Evolutionary conservation across 2,329 filamentous ascomycete genomes (phyloP).

Genomic region (Alternaria conjuncta): DNA sequence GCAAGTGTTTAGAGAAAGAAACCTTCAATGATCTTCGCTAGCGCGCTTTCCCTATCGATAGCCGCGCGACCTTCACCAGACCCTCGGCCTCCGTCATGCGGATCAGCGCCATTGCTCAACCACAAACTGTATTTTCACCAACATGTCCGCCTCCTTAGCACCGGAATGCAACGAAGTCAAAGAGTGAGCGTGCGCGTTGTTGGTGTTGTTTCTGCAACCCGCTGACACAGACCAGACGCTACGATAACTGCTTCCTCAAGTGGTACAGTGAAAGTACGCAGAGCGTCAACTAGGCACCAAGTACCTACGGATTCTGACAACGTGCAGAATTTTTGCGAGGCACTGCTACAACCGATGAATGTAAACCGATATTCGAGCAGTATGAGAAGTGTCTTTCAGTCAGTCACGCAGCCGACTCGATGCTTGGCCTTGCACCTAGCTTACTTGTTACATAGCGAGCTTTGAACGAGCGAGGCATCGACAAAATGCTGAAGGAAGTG

Average conservation of each 20-base stretch:
- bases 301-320: background rate
- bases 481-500: conserved; percentile 90
- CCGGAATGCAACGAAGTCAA: conserved; percentile 95
- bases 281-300: background rate
- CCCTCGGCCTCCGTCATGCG: conserved; percentile 8
- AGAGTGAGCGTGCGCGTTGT: conserved; percentile 68
- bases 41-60: conserved; percentile 43
- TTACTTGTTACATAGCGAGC: conserved; percentile 66
- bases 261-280: conserved; percentile 97
- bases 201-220: background rate
- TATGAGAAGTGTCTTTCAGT: conserved; percentile 89
- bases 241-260: conserved; percentile 97
- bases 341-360: conserved; percentile 83
- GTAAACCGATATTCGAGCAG: conserved; percentile 81
- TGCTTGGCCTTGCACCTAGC: background rate
- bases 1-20: conserved; percentile 31
- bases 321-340: conserved; percentile 83
- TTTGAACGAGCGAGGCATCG: conserved; percentile 87
- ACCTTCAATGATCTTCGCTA: conserved; percentile 21
- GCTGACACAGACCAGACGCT: conserved; percentile 66
- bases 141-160: conserved; percentile 92
- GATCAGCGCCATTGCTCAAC: conserved; percentile 5
- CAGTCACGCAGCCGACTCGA: conserved; percentile 39
- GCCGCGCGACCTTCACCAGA: conserved; percentile 18
- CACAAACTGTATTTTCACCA: background rate